Base-by-base conservation (phyloP, 257 asterid species). In the Solanum acaule region DNA sequence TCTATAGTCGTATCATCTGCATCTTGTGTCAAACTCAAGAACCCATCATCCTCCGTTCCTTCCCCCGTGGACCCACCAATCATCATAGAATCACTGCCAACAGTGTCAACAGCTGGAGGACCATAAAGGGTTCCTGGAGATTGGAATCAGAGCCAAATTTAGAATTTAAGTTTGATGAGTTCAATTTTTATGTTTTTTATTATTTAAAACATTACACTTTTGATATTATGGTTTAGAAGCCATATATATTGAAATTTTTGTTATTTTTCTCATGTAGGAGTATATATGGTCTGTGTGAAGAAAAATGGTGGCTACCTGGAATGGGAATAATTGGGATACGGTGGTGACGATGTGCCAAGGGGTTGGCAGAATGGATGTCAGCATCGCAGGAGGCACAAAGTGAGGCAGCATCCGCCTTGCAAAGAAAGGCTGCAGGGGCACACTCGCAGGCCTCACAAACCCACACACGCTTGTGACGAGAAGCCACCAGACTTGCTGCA, bases 361-460 rank as follows among this genome's bases (percentile, higher is more conserved):
- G 97, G 87, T 96, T 95, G 29, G 95, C 99, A 1, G 98, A 94
- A 91, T 96, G 99, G 91, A 96, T 92, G 29, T 95, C 94, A 13
- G 94, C 84, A 83, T 96, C 98, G 88, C 98, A 96, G 88, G 92
- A 68, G 68, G 93, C 79, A 90, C 98, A 96, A 33, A 96, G 95
- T 27, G 97, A 95, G 31, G 98, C 98, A 4, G 95, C 91, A 33
- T 96, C 98, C 7, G 98, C 98, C 90, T 95, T 95, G 93, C 96
- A 93, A 10, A 95, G 34, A 88, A 95, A 90, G 25, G 93, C 93
- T 2, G 96, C 98, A 7, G 98, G 98, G n/a, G 95, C 93, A 3
- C 92, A 72, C 34, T 93, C 96, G 56, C 96, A 94, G 20, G 95
- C 92, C 82, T 93, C 94, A 86, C 96, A 94, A 10, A 93, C 88